Percentiles rank a stretch among this genome's conserved stretches.
phyloP scores from a whole-genome alignment of 495 filamentous ascomycete species.

The Neurospora sp. region DNA sequence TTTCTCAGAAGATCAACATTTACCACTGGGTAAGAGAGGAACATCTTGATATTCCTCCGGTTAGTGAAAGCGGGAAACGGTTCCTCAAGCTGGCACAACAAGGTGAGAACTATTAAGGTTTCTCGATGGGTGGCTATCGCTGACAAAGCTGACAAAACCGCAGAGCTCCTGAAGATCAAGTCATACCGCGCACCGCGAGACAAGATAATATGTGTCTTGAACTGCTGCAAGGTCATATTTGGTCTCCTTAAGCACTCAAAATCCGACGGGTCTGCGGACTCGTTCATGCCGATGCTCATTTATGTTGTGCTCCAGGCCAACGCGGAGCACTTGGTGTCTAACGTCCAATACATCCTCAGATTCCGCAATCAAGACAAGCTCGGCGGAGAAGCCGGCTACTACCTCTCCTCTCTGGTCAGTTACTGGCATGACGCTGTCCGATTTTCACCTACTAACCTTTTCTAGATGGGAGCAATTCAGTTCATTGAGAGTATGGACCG shows the following conservation, averaged over 20 bases:
- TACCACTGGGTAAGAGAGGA: constrained; percentile 92
- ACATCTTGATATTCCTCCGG: constrained; percentile 88
- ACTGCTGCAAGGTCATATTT: constrained; percentile 99
- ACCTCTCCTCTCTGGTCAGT: constrained; percentile 85
- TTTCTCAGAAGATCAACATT: constrained; percentile 92
- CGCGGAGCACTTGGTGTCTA: constrained; percentile 89
- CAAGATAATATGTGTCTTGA: constrained; percentile 96
- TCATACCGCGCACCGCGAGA: constrained; percentile 91
- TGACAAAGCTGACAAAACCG: constrained; percentile 26
- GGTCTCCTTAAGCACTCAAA: constrained; percentile 89
- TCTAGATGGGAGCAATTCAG: constrained; percentile 83
- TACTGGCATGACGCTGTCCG: neutral
- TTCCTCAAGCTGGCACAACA: constrained; percentile 86
- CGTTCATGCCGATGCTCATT: constrained; percentile 91
- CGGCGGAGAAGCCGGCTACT: constrained; percentile 93
- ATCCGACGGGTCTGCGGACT: constrained; percentile 88
- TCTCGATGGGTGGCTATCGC: neutral
- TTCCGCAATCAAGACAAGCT: constrained; percentile 98
- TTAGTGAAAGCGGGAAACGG: constrained; percentile 70
- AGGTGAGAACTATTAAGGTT: constrained; percentile 36
- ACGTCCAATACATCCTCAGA: constrained; percentile 94
- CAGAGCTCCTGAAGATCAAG: constrained; percentile 89
- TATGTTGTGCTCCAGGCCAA: constrained; percentile 92
- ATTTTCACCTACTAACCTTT: constrained; percentile 3
- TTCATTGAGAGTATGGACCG: constrained; percentile 96